Base-by-base conservation (phyloP, 768 basidiomycete genomes). In the Kwoniella dejecticola region DNA sequence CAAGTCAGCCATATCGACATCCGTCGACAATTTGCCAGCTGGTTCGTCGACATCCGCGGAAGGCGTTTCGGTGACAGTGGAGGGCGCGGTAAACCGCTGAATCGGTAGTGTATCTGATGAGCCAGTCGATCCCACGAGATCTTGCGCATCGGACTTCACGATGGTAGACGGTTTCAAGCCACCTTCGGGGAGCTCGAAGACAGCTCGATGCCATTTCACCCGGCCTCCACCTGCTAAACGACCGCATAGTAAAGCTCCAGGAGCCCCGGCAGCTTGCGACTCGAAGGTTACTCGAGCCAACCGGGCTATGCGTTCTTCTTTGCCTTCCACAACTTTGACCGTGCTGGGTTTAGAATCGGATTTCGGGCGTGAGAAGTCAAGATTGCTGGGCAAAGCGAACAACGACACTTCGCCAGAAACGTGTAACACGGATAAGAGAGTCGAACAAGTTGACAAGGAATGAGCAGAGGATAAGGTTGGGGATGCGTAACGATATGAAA, bases 1-100 rank as follows among this genome's bases (percentile, higher is more conserved):
- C 13, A 94, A 84, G 78, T 98, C 94, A 1, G 92, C 92, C 50
- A 93, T 82, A 75, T 95, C 86, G 10, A 88, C 86, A 65, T 91
- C 89, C 31, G 73, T 73, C 1, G 77, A 76, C 4, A 79, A 57
- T 19, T 69, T 64, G 2, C 73, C 48, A 24, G 70, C 54, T 10
- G 72, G 50, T 15, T 64, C 62, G 4, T 67, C 62, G 26, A 65
- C 63, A 27, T 72, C 77, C 7, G 58, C 49, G 17, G 60, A 53
- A 19, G 72, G 55, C 13, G 68, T 59, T 23, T 67, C 67, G 30
- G 67, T 57, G 49, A 53, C 53, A 11, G 31, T 52, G 4, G 55
- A 44, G 29, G 73, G 73, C 21, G 73, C 72, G 29, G 62, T 27
- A 59, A 68, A 79, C 13, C 77, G 72, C 40, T 79, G 76, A 3